Evolutionary conservation across 2,329 filamentous ascomycete species (phyloP).

Genomic region (Diplodia corticola): DNA sequence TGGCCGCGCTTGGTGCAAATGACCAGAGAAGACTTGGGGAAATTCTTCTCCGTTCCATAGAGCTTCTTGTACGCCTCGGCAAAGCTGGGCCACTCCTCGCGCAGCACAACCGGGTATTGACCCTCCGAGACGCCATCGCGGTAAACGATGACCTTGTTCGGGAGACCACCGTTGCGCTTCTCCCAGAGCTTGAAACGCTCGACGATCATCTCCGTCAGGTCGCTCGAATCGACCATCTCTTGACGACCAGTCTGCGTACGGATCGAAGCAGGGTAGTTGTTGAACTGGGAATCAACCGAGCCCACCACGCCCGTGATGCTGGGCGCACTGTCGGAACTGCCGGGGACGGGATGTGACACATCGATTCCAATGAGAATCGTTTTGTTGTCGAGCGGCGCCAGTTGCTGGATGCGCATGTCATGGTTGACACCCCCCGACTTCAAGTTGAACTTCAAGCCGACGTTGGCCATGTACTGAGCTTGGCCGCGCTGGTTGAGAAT

Average conservation of each 20-base stretch:
- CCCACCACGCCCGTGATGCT: slow-evolving; percentile 79
- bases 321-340: slow-evolving; percentile 59
- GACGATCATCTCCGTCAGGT: slow-evolving; percentile 61
- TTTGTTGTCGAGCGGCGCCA: slow-evolving; percentile 61
- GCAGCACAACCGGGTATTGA: slow-evolving; percentile 70
- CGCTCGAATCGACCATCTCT: slow-evolving; percentile 64
- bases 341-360: slow-evolving; percentile 80
- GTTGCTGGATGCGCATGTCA: slow-evolving; percentile 52
- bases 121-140: slow-evolving; percentile 87
- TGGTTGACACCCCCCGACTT: slow-evolving; percentile 59
- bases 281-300: slow-evolving; percentile 66
- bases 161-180: slow-evolving; percentile 56
- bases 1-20: slow-evolving; percentile 86
- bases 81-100: slow-evolving; percentile 65
- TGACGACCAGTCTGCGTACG: slow-evolving; percentile 63
- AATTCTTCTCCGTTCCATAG: slow-evolving; percentile 51
- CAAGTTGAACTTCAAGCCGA: slow-evolving; percentile 59
- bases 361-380: slow-evolving; percentile 89
- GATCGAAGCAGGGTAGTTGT: slow-evolving; percentile 73
- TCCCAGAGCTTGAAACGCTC: slow-evolving; percentile 66
- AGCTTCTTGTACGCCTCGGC: slow-evolving; percentile 60
- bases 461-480: slow-evolving; percentile 35
- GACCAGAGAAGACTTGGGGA: slow-evolving; percentile 55
- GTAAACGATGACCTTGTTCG: slow-evolving; percentile 79
- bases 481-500: slow-evolving; percentile 45